phyloP scores from a whole-genome alignment of 345 rosid genomes.

The Lenwebbia sp. region DNA sequence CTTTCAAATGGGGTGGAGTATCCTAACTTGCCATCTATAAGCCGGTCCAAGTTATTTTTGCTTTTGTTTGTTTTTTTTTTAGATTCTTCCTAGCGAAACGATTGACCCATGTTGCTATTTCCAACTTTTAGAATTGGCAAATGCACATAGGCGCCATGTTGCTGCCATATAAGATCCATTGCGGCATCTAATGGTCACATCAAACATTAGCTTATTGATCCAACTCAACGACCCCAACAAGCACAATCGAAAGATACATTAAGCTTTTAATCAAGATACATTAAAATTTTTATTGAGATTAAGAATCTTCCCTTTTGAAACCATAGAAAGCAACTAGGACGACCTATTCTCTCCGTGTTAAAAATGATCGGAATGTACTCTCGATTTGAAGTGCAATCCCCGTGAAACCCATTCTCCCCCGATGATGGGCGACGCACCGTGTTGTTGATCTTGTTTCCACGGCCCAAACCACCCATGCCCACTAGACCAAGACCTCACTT shows the following conservation, averaged over 20 bases:
- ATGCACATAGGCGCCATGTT: not conserved
- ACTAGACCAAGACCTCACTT: not conserved
- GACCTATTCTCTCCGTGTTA: not conserved
- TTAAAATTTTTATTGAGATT: too few species aligned
- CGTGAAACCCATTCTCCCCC: not conserved
- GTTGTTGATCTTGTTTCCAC: not conserved
- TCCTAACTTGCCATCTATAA: too few species aligned
- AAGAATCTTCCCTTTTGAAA: not conserved
- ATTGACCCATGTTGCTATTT: too few species aligned
- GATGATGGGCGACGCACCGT: not conserved
- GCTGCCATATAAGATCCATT: not conserved
- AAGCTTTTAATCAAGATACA: too few species aligned
- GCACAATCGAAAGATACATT: not conserved
- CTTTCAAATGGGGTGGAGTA: slow-evolving; percentile 54
- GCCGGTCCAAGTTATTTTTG: too few species aligned
- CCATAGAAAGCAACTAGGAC: not conserved
- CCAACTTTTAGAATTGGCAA: not conserved
- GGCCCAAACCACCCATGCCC: not conserved
- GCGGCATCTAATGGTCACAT: not conserved
- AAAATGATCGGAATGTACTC: not conserved
- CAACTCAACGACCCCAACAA: not conserved
- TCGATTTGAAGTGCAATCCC: not conserved
- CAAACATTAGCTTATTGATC: not conserved
- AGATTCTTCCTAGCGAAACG: too few species aligned
- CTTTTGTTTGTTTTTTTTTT: too few species aligned